Base-by-base conservation (phyloP, 495 filamentous ascomycete genomes). In the Parathielavia hyrcaniae region DNA sequence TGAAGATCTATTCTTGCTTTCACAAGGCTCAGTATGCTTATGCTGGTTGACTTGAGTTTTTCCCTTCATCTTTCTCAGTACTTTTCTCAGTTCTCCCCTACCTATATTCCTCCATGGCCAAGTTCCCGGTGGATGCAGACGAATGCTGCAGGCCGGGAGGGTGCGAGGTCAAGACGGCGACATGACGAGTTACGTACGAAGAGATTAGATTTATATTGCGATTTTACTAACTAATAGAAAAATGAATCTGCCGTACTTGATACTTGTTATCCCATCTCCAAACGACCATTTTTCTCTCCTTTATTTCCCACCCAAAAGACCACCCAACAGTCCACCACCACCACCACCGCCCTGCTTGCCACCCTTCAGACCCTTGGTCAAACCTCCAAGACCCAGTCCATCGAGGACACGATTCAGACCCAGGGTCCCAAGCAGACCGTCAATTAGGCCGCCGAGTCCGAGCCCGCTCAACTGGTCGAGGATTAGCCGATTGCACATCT, bases 371-470 rank as follows among this genome's bases (percentile, higher is more conserved):
- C 64, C 69, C 20, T 76, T 77, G 0, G 69, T 78, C 20, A 90
- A 63, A 3, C 80, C 71, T 1, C 86, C 85, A 11, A 96, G 64
- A 1, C 91, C 91, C 12, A 96, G 75, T 16, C 84, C 81, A 26
- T 81, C 80, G 17, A 96, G 79, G 41, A 96, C 71, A 68, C 88
- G 88, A 57, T 87, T 83, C 38, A 96, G 74, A 16, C 91, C 91
- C 30, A 96, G 73, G 3, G 88, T 88, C 17, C 88, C 87, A 5
- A 96, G 79, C 26, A 96, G 68, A 48, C 87, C 86, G 55, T 89
- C 86, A 58, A 95, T 77, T 4, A 96, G 64, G 11, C 86, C 86
- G 51, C 91, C 90, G 2, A 96, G 79, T 54, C 91, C 91, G n/a
- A 96, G 81, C 1, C 86, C 89, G 53, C 88, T 84, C 32, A 96